A percentile compares a stretch with the other conserved stretches of the same genome.
phyloP scores from a whole-genome alignment of 805 yeast genomes.

The Wickerhamomyces rabaulensis region DNA sequence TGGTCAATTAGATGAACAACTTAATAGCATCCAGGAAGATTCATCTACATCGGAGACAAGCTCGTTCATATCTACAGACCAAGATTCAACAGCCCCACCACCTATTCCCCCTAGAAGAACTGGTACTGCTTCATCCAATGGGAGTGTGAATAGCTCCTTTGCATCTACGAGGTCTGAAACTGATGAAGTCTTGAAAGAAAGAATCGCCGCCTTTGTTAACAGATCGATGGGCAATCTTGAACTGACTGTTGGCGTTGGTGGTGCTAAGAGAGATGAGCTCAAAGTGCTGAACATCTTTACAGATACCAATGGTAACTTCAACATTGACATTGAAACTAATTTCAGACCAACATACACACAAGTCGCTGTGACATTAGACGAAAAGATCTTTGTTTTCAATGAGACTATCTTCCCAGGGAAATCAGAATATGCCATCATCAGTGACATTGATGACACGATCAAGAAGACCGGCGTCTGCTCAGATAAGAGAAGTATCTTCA shows the following conservation, averaged over 20 bases:
- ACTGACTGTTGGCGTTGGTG: constrained; percentile 50
- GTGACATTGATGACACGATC: constrained; percentile 94
- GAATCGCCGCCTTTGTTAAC: constrained; percentile 69
- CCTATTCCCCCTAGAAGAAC: constrained; percentile 1
- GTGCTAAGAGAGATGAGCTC: constrained; percentile 32
- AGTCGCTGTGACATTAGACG: constrained; percentile 43
- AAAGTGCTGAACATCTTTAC: constrained; percentile 38
- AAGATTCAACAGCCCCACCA: background rate
- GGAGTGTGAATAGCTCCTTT: constrained; percentile 4
- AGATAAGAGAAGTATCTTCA: constrained; percentile 76
- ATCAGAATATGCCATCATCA: constrained; percentile 66
- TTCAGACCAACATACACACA: constrained; percentile 59
- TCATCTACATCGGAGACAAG: constrained; percentile 17
- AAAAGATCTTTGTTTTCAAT: constrained; percentile 41
- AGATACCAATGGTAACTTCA: constrained; percentile 66
- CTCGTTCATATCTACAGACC: constrained; percentile 14
- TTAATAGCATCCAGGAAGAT: constrained; percentile 22
- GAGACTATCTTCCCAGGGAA: constrained; percentile 37
- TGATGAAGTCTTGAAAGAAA: constrained; percentile 51
- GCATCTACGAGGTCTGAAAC: constrained; percentile 11
- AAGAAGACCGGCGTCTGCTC: constrained; percentile 87
- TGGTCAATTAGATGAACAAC: constrained; percentile 32
- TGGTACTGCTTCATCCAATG: constrained; percentile 1
- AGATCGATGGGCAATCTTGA: constrained; percentile 56
- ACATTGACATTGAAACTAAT: constrained; percentile 42